phyloP scores from a whole-genome alignment of 371 early-diverging fungal genomes.

The Capillidium heterosporum region DNA sequence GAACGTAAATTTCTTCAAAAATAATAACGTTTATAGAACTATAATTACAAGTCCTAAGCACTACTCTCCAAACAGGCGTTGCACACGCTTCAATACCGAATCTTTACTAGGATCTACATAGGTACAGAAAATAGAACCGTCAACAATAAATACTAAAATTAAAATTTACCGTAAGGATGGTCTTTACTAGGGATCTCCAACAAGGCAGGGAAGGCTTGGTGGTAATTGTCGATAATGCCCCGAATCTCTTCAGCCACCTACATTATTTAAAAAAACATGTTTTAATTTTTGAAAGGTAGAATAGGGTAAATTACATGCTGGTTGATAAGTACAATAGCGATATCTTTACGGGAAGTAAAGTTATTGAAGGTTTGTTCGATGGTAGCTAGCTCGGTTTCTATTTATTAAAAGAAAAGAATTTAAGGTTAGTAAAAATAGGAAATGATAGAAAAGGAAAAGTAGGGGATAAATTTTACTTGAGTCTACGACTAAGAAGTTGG shows the following conservation, averaged over 20 bases:
- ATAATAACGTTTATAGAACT: no score
- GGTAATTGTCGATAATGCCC: constrained; percentile 71
- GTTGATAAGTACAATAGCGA: constrained; percentile 94
- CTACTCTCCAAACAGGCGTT: constrained; percentile 44
- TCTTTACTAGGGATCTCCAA: constrained; percentile 98
- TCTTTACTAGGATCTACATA: constrained; percentile 58
- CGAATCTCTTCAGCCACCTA: constrained; percentile 91
- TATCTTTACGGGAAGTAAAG: constrained; percentile 83
- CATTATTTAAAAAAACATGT: not conserved
- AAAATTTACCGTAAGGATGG: constrained; percentile 72
- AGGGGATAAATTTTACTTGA: constrained; percentile 42
- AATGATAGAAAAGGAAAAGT: not conserved
- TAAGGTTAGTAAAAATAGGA: not conserved
- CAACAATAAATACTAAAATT: constrained; percentile 13
- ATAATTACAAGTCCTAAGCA: not conserved
- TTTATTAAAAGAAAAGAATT: not conserved
- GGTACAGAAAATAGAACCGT: not conserved
- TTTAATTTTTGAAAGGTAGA: not conserved
- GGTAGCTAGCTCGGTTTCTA: constrained; percentile 75
- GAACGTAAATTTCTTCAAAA: no score
- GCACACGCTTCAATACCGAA: constrained; percentile 89
- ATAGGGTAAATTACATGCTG: constrained; percentile 54
- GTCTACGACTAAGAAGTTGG: constrained; percentile 92
- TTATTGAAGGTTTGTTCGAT: constrained; percentile 81
- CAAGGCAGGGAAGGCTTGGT: constrained; percentile 85